Base-by-base conservation (phyloP, 306 rosid species). In the Pachyrhizus erosus region DNA sequence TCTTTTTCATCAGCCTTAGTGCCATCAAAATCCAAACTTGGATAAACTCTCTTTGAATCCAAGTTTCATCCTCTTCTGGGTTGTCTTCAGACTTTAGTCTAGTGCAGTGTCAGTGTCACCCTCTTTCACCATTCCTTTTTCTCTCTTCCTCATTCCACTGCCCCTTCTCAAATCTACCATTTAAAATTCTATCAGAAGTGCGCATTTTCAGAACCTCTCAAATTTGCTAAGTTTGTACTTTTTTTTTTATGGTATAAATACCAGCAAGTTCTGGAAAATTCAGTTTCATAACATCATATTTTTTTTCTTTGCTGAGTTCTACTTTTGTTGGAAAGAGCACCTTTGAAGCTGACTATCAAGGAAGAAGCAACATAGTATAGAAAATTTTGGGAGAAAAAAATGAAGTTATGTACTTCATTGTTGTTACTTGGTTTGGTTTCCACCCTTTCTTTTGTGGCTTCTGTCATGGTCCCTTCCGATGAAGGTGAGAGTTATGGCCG, bases 1-100 rank as follows among this genome's bases (percentile, higher is more conserved):
- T 75, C 64, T 43, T 73, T 82, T 77, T 75, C 48, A 48, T 15
- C 8, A 17, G 20, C 24, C 14, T 3, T 3, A 33, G 82, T 57
- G 42, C 54, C 37, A 83, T 87, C 70, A 77, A 83, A 73, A 84
- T 71, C 76, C 83, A 20, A 37, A 23, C 80, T 81, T 84, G 58
- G 80, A 84, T 84, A 89, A 88, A 88, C 91, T 92, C 90, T 86
- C 97, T 92, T 94, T 86, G 90, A 92, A 89, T 91, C 86, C 86
- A 92, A 92, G 98, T 83, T 82, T 89, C 85, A 48, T 77, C 86
- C 65, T 43, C 88, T 82, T 80, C 83, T 79, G 82, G 90, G 79
- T 86, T 84, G 75, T 82, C 85, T 79, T 70, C 85, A 79, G 5
- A 65, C 39, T 61, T 51, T 5, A 9, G 61, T 61, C 52, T 77